Evolutionary conservation across 345 rosid genomes (phyloP).

Genomic region (Camelina neglecta): DNA sequence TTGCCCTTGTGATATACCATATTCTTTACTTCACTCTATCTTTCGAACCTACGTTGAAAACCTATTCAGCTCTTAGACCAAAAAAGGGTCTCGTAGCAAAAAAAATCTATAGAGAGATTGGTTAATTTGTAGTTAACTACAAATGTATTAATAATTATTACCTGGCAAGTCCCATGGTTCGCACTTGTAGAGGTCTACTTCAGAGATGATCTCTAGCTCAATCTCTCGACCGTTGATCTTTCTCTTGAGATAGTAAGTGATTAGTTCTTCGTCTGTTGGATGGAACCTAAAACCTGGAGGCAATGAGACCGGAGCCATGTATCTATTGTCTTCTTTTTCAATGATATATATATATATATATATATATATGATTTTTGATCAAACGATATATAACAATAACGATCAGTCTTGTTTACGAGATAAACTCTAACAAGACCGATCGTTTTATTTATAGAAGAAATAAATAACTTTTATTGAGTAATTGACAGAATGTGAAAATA

Average conservation of each 20-base stretch:
- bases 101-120: neutral
- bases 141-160: slow-evolving; percentile 10
- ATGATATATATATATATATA: too few relatives aligned
- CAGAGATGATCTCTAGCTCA: slow-evolving; percentile 74
- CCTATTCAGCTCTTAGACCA: slow-evolving; percentile 19
- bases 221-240: slow-evolving; percentile 70
- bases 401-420: slow-evolving; percentile 38
- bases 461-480: neutral
- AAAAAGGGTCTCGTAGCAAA: slow-evolving; percentile 16
- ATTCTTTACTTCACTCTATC: slow-evolving; percentile 36
- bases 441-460: neutral
- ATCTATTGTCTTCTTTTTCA: neutral
- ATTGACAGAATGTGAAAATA: neutral
- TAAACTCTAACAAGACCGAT: slow-evolving; percentile 32
- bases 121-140: neutral
- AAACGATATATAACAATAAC: neutral
- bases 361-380: too few relatives aligned
- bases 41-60: neutral
- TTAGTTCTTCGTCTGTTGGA: slow-evolving; percentile 81
- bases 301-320: slow-evolving; percentile 71
- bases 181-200: slow-evolving; percentile 83
- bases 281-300: slow-evolving; percentile 88
- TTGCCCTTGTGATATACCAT: slow-evolving; percentile 33
- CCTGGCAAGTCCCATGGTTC: slow-evolving; percentile 95
- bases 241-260: slow-evolving; percentile 72